phyloP scores from a whole-genome alignment of 1,139 yeast species.

The Nakaseomyces delphensis region DNA sequence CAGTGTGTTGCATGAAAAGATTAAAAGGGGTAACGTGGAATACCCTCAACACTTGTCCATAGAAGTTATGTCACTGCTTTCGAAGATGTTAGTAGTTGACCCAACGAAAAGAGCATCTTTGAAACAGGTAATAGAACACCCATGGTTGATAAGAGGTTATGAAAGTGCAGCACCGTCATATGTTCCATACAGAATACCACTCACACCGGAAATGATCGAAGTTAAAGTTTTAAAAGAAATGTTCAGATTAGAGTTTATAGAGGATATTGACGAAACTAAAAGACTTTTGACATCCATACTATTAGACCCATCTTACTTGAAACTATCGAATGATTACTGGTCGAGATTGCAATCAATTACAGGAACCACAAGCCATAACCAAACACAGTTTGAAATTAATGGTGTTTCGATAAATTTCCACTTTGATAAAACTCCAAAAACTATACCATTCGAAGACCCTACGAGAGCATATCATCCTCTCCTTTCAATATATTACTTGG shows the following conservation, averaged over 20 bases:
- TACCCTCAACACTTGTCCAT: constrained; percentile 77
- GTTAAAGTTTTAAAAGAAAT: constrained; percentile 63
- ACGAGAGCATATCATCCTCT: constrained; percentile 85
- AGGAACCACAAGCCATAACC: constrained; percentile 9
- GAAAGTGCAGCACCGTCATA: constrained; percentile 65
- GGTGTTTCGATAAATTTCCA: constrained; percentile 2
- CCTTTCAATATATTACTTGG: constrained; percentile 76
- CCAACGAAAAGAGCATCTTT: constrained; percentile 74
- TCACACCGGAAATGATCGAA: constrained; percentile 57
- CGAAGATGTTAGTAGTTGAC: constrained; percentile 87
- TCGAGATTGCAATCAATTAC: constrained; percentile 10
- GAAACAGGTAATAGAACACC: constrained; percentile 73
- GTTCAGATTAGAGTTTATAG: constrained; percentile 72
- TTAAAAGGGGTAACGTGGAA: constrained; percentile 85
- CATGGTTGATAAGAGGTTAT: constrained; percentile 91
- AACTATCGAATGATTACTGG: constrained; percentile 29
- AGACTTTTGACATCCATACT: constrained; percentile 52
- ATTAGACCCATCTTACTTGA: constrained; percentile 58
- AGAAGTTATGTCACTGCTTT: constrained; percentile 74
- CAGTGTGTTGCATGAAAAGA: constrained; percentile 86
- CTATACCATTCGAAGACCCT: constrained; percentile 52
- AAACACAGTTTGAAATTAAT: constrained; percentile 3
- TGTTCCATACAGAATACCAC: constrained; percentile 69
- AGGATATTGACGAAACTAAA: constrained; percentile 47
- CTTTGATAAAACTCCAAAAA: constrained; percentile 1